Evolutionary conservation across 495 filamentous ascomycete species (phyloP).

Genomic region (Trichocladium uniseriatum): DNA sequence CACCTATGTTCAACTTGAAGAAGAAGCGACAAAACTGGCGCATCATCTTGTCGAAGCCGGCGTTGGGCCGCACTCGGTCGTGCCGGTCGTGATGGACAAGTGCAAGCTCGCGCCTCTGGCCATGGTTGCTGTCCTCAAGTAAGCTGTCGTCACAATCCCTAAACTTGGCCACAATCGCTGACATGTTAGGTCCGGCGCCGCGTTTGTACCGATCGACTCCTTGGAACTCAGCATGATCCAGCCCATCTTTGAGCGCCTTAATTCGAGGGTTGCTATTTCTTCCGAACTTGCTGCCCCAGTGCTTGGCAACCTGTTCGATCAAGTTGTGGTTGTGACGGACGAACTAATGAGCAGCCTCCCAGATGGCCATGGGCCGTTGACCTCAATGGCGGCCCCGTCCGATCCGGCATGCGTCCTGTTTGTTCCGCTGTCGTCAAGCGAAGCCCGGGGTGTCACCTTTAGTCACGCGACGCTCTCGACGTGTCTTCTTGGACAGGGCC

Average conservation of each 20-base stretch:
- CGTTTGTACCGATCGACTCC: constrained; percentile 37
- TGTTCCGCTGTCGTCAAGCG: constrained; percentile 23
- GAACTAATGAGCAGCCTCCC: constrained; percentile 19
- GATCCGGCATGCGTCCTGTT: constrained; percentile 40
- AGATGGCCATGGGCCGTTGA: constrained; percentile 22
- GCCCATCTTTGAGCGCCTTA: constrained; percentile 32
- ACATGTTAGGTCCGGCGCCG: constrained; percentile 29
- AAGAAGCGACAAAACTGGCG: constrained; percentile 30
- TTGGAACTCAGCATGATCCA: constrained; percentile 33
- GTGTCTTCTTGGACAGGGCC: constrained; percentile 39
- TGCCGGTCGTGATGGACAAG: constrained; percentile 41
- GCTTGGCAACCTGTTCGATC: constrained; percentile 29
- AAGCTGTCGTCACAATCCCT: constrained; percentile 9
- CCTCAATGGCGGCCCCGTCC: constrained; percentile 28
- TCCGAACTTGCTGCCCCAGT: constrained; percentile 30
- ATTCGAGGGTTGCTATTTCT: constrained; percentile 31
- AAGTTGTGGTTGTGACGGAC: constrained; percentile 30
- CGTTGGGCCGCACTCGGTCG: constrained; percentile 32
- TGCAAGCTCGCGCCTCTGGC: constrained; percentile 36
- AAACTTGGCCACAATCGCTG: neutral
- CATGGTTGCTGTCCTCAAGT: constrained; percentile 41
- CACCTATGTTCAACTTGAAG: constrained; percentile 34
- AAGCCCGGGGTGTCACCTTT: constrained; percentile 33
- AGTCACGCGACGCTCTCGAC: constrained; percentile 38
- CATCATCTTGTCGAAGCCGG: constrained; percentile 35